Percentiles rank a stretch among this genome's conserved stretches.
These are phyloP conservation scores for Physcomitrellopsis africana DNA, from an alignment of 225 moss, liverwort and hornwort species.

Conservation along the genomic window DNA sequence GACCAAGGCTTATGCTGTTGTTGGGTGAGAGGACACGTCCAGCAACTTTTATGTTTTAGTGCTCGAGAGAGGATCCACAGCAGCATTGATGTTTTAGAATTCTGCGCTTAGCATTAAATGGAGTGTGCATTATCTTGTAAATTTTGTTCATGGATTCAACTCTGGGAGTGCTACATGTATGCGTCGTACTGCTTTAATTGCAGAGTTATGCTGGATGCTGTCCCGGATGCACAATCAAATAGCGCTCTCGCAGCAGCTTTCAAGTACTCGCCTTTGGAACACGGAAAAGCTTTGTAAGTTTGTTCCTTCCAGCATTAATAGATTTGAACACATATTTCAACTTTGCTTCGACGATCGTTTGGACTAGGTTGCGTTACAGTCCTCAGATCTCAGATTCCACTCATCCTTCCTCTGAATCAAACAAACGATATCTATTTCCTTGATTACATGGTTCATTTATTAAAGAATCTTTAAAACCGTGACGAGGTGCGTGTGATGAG, in stretches of 20 bases:
- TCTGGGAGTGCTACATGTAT: background rate
- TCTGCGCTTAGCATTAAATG: background rate
- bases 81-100: background rate
- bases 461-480: background rate
- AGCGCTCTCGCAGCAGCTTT: slow-evolving; percentile 66
- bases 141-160: background rate
- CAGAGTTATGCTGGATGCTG: slow-evolving; percentile 80
- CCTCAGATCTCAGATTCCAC: background rate
- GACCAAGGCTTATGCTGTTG: slow-evolving; percentile 58
- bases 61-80: background rate
- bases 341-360: slow-evolving; percentile 22
- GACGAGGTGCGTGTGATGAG: background rate
- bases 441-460: slow-evolving; percentile 18
- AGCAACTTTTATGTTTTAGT: slow-evolving; percentile 10
- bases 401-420: background rate
- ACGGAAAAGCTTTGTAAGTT: slow-evolving; percentile 59
- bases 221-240: slow-evolving; percentile 49
- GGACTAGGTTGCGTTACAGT: background rate
- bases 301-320: background rate
- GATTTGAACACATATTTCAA: background rate
- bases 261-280: slow-evolving; percentile 63
- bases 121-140: background rate
- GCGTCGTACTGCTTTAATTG: slow-evolving; percentile 16
- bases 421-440: background rate
- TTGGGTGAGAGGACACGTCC: slow-evolving; percentile 62